phyloP scores from a whole-genome alignment of 805 yeast species.

The Tetrapisispora nanseiensis region DNA sequence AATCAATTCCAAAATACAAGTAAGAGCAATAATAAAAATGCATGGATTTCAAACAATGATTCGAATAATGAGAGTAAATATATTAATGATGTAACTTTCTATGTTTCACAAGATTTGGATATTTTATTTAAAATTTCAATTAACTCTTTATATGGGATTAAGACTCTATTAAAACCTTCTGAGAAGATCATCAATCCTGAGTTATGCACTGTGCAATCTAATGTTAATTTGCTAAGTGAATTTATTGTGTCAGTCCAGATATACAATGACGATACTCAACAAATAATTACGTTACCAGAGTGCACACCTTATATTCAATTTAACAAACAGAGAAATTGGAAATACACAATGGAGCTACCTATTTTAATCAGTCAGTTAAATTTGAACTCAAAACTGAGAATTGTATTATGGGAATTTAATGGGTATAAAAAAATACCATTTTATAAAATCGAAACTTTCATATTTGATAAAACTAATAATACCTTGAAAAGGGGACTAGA shows the following conservation, averaged over 20 bases:
- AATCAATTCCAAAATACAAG: too few species aligned
- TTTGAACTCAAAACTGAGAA: constrained; percentile 45
- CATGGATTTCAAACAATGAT: background rate
- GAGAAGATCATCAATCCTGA: constrained; percentile 40
- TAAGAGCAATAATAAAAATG: background rate
- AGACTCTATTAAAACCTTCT: constrained; percentile 35
- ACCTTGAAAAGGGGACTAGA: constrained; percentile 68
- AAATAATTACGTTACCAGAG: constrained; percentile 41
- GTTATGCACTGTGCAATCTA: constrained; percentile 33
- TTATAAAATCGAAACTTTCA: constrained; percentile 48
- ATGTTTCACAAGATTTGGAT: constrained; percentile 46
- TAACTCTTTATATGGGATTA: constrained; percentile 37
- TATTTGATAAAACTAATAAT: constrained; percentile 49
- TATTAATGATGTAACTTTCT: constrained; percentile 40
- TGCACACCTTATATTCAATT: constrained; percentile 42
- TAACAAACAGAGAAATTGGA: constrained; percentile 45
- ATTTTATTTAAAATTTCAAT: constrained; percentile 41
- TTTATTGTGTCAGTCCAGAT: constrained; percentile 39
- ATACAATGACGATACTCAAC: constrained; percentile 31
- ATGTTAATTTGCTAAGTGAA: constrained; percentile 29
- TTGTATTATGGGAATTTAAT: constrained; percentile 61
- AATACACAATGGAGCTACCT: constrained; percentile 66
- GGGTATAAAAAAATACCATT: constrained; percentile 44
- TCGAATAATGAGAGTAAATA: background rate
- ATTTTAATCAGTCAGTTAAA: constrained; percentile 64